These are phyloP conservation scores for Flueggea neowawraea DNA, from an alignment of 441 rosid species.

Conservation along the genomic window DNA sequence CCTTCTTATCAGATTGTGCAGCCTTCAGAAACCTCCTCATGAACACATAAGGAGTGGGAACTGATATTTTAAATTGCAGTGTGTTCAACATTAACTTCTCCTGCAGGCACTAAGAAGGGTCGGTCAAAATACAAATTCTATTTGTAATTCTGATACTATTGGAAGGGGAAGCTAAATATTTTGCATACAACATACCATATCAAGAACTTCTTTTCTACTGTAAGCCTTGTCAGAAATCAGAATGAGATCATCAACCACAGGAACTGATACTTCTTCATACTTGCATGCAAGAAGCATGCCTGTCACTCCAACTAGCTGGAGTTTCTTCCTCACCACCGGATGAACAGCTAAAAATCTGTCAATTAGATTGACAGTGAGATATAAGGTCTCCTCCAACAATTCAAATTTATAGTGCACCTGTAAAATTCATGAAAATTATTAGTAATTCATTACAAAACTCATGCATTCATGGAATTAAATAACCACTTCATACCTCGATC, in stretches of 20 bases:
- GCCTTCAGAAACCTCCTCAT: conserved; percentile 87
- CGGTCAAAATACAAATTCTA: not conserved
- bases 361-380: conserved; percentile 80
- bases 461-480: conserved; percentile 8
- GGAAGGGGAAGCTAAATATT: not conserved
- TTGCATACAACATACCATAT: conserved; percentile 47
- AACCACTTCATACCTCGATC: conserved; percentile 63
- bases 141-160: not conserved
- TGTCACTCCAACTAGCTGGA: conserved; percentile 88
- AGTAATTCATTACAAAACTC: conserved; percentile 3
- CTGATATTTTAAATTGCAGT: conserved; percentile 72
- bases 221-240: conserved; percentile 92
- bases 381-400: conserved; percentile 86
- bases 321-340: conserved; percentile 75
- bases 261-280: conserved; percentile 95
- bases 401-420: conserved; percentile 99
- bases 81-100: conserved; percentile 75
- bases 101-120: conserved; percentile 34
- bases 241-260: conserved; percentile 76
- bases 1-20: conserved; percentile 85
- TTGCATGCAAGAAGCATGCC: conserved; percentile 96
- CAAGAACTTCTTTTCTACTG: conserved; percentile 63
- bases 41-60: conserved; percentile 88
- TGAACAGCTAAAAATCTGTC: conserved; percentile 86
- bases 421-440: conserved; percentile 13